Base-by-base conservation (phyloP, 1,139 yeast species). In the Sugiyamaella xylanicola region DNA sequence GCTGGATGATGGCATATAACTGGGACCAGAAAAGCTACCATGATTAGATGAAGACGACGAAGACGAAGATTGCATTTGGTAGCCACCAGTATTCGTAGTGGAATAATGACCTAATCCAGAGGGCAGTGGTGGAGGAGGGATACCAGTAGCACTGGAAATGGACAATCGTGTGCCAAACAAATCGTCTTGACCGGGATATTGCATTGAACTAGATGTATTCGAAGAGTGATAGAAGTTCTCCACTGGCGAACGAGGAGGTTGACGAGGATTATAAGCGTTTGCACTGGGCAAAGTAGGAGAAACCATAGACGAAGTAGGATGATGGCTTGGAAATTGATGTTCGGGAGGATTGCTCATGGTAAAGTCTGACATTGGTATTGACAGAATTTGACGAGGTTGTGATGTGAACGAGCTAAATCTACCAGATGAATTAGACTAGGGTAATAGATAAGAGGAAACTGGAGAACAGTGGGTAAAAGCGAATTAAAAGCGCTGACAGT, bases 321-420 rank as follows among this genome's bases (percentile, higher is more conserved):
- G 56, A 48, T 32, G 42, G 35, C 19, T 47, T 21, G 51, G 43
- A 43, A 46, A 46, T 22, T 46, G 44, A 35, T 50, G 57, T 16
- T 54, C 57, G n/a, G 57, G 41, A 36, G 54, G 57, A 46, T 54
- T 50, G n/a, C 54, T 50, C 54, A 54, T 50, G 43, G 57, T 42
- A 44, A 42, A 54, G 42, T 43, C 57, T 8, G 57, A 54, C 57
- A 54, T 54, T 35, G 20, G 21, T 32, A 15, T 7, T 25, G 32
- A 25, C 9, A 25, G 11, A 11, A 25, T 32, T 8, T 11, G 15
- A 32, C 13, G 15, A 13, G 13, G 37, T 25, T 25, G 9, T 25
- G 5, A 25, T 25, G 37, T 32, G n/a, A n/a, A n/a, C n/a, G n/a
- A n/a, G n/a, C n/a, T n/a, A n/a, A n/a, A n/a, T n/a, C n/a, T n/a